These are phyloP conservation scores for Lagenaria siceraria DNA, from an alignment of 306 rosid species.

Conservation along the genomic window DNA sequence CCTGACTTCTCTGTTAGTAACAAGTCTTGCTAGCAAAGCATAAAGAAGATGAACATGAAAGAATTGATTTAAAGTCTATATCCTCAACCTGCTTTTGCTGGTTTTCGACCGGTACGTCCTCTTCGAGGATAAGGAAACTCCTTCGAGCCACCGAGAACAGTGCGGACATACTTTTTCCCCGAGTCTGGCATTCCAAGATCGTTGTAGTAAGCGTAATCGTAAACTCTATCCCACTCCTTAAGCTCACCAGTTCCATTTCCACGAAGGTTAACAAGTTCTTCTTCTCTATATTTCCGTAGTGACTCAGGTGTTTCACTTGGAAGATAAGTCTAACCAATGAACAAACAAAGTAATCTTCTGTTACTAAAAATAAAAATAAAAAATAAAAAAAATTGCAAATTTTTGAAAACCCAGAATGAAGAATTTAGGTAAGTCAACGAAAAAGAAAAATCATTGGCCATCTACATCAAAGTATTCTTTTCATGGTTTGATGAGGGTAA, in stretches of 20 bases:
- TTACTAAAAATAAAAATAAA: too few relatives aligned
- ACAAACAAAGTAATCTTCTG: background rate
- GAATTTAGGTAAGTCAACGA: background rate
- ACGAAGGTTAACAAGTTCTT: conserved; percentile 49
- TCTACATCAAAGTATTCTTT: too few relatives aligned
- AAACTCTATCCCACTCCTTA: conserved; percentile 89
- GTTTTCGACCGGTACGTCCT: conserved; percentile 72
- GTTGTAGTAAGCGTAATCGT: conserved; percentile 82
- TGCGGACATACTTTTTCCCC: conserved; percentile 42
- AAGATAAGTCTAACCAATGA: conserved; percentile 45
- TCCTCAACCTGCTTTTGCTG: conserved; percentile 36
- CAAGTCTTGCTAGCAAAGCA: background rate
- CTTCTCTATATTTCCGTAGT: conserved; percentile 45
- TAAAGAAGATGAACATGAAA: background rate
- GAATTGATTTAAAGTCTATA: background rate
- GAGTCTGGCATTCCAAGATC: conserved; percentile 66
- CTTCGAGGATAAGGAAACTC: conserved; percentile 73
- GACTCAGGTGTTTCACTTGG: conserved; percentile 59
- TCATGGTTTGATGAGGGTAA: too few relatives aligned
- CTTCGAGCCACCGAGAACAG: conserved; percentile 60
- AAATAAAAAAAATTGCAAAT: background rate
- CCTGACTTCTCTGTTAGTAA: background rate
- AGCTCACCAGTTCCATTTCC: conserved; percentile 58
- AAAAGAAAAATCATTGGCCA: too few relatives aligned
- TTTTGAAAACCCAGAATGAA: background rate